phyloP scores from a whole-genome alignment of 768 basidiomycete genomes.

The Myochromella boudieri region DNA sequence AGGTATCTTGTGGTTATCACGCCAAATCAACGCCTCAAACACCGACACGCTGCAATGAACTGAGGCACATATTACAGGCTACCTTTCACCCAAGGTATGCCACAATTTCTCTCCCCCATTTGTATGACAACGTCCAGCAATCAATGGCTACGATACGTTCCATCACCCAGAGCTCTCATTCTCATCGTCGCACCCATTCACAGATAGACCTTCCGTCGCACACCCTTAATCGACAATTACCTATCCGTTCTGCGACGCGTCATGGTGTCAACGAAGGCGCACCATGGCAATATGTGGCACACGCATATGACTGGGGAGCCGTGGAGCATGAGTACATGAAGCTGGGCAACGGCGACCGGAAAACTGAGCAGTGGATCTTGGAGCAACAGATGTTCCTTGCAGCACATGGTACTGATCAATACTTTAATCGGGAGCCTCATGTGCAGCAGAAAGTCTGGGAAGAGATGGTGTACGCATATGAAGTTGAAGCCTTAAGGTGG shows the following conservation, averaged over 20 bases:
- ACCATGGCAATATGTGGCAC: constrained; percentile 42
- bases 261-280: constrained; percentile 14
- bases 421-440: constrained; percentile 10
- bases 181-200: constrained; percentile 6
- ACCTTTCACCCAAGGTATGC: no score
- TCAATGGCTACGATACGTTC: constrained; percentile 13
- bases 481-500: constrained; percentile 51
- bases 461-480: constrained; percentile 51
- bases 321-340: constrained; percentile 51
- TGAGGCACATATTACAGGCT: constrained; percentile 16
- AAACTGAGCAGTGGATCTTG: constrained; percentile 65
- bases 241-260: constrained; percentile 7
- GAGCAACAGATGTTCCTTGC: constrained; percentile 51
- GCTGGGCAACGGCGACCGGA: constrained; percentile 42
- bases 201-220: constrained; percentile 4
- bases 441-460: constrained; percentile 45
- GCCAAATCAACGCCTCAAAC: constrained; percentile 31
- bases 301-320: constrained; percentile 50
- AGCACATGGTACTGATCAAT: constrained; percentile 17
- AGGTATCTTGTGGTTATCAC: constrained; percentile 30
- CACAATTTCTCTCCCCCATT: background rate
- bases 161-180: constrained; percentile 3
- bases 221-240: constrained; percentile 5
- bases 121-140: background rate
- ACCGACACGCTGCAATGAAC: constrained; percentile 14